These are phyloP conservation scores for Ceratocystis eucalypticola DNA, from an alignment of 2,329 filamentous ascomycete species.

Conservation along the genomic window DNA sequence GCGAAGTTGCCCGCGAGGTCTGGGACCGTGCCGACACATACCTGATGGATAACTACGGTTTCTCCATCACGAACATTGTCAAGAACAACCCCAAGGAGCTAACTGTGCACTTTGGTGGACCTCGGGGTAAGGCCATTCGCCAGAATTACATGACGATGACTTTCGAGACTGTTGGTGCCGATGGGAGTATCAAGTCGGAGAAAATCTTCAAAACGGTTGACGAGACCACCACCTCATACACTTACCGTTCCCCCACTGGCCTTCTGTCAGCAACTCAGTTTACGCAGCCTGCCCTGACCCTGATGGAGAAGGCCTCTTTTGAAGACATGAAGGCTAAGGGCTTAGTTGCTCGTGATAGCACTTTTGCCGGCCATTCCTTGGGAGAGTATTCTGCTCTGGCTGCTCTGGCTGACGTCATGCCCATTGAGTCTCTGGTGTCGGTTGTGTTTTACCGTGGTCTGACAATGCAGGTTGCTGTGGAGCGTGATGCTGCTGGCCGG, in stretches of 20 bases:
- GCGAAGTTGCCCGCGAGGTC: conserved; percentile 85
- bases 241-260: conserved; percentile 87
- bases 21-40: conserved; percentile 98
- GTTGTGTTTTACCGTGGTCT: conserved; percentile 98
- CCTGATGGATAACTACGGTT: conserved; percentile 96
- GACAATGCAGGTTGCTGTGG: conserved; percentile 98
- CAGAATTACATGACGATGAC: conserved; percentile 99
- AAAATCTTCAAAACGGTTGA: conserved; percentile 98
- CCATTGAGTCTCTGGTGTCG: conserved; percentile 95
- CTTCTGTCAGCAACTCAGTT: conserved; percentile 95
- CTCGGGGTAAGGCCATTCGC: conserved; percentile 90
- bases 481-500: conserved; percentile 80
- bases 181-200: conserved; percentile 91
- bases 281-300: conserved; percentile 88
- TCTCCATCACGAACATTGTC: conserved; percentile 96
- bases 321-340: conserved; percentile 98
- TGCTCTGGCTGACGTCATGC: conserved; percentile 94
- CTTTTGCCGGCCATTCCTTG: conserved; percentile 92
- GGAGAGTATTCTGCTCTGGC: conserved; percentile 97
- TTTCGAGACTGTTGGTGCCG: conserved; percentile 89
- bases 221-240: conserved; percentile 88
- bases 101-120: conserved; percentile 94
- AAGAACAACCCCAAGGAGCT: conserved; percentile 99
- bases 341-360: conserved; percentile 88
- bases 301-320: conserved; percentile 99